These are phyloP conservation scores for Colletotrichum melonis DNA, from an alignment of 2,329 filamentous ascomycete genomes.

Conservation along the genomic window DNA sequence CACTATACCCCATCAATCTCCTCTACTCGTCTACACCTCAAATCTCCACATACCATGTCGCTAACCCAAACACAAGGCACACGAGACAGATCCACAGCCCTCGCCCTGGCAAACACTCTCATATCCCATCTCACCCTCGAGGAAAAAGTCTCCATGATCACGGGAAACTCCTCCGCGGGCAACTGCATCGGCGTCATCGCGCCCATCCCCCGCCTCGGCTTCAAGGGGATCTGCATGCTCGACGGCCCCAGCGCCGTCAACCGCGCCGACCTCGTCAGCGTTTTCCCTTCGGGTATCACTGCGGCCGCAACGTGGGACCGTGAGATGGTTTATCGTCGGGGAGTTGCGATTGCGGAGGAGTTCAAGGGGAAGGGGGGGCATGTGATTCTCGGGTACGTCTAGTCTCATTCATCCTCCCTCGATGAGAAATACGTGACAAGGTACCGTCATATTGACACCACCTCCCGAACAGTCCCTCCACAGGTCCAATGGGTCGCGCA, in stretches of 20 bases:
- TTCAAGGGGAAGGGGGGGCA: constrained; percentile 72
- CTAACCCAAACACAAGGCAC: neutral
- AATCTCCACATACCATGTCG: too few relatives aligned
- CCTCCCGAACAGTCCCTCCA: neutral
- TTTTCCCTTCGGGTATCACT: constrained; percentile 78
- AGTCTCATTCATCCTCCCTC: neutral
- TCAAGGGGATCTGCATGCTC: neutral
- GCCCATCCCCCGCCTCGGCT: neutral
- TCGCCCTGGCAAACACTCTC: neutral
- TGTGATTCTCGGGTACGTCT: neutral
- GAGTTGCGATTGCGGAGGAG: constrained; percentile 77
- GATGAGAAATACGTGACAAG: neutral
- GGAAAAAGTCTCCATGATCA: neutral
- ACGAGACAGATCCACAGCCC: neutral
- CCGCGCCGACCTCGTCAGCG: constrained; percentile 41
- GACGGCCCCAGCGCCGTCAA: neutral
- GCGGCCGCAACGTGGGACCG: constrained; percentile 80
- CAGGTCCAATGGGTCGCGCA: neutral
- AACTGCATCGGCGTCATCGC: neutral
- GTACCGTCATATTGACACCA: neutral
- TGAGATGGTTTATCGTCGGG: constrained; percentile 72
- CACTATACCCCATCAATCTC: neutral
- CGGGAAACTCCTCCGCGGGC: neutral
- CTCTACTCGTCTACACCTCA: too few relatives aligned
- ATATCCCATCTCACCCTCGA: neutral